These are phyloP conservation scores for Dalbergia cochinchinensis DNA, from an alignment of 306 rosid genomes.

Conservation along the genomic window DNA sequence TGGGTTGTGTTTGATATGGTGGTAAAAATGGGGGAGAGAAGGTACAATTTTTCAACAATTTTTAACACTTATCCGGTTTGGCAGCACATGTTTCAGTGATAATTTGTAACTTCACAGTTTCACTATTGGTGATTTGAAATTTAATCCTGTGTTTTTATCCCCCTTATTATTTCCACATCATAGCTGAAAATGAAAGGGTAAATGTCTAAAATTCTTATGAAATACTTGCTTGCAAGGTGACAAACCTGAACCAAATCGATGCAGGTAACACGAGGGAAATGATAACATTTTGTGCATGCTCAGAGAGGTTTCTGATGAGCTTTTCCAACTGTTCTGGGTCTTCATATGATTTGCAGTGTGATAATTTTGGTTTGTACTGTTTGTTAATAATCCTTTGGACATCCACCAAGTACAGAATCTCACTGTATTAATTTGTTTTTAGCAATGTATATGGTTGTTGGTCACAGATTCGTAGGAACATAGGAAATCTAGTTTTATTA, in stretches of 20 bases:
- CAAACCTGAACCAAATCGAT: conserved; percentile 38
- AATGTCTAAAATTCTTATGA: conserved; percentile 34
- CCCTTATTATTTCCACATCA: background rate
- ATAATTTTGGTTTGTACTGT: conserved; percentile 37
- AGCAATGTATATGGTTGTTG: conserved; percentile 46
- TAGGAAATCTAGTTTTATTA: conserved; percentile 37
- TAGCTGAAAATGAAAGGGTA: conserved; percentile 4
- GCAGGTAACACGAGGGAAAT: conserved; percentile 38
- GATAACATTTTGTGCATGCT: conserved; percentile 35
- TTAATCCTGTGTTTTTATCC: background rate
- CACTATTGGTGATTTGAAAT: background rate
- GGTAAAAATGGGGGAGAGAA: background rate
- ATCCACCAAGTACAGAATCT: conserved; percentile 50
- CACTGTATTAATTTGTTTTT: conserved; percentile 50
- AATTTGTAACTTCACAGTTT: background rate
- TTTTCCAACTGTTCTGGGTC: conserved; percentile 16
- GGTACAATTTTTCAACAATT: background rate
- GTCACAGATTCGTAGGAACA: conserved; percentile 34
- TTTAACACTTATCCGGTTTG: background rate
- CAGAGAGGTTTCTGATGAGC: conserved; percentile 20
- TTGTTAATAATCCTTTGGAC: conserved; percentile 33
- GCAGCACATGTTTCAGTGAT: conserved; percentile 4
- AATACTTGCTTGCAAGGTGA: conserved; percentile 38
- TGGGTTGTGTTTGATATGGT: too few species aligned
- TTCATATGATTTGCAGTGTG: conserved; percentile 45